These are phyloP conservation scores for Pseudogymnoascus sp. DNA, from an alignment of 2,329 filamentous ascomycete species.

Conservation along the genomic window DNA sequence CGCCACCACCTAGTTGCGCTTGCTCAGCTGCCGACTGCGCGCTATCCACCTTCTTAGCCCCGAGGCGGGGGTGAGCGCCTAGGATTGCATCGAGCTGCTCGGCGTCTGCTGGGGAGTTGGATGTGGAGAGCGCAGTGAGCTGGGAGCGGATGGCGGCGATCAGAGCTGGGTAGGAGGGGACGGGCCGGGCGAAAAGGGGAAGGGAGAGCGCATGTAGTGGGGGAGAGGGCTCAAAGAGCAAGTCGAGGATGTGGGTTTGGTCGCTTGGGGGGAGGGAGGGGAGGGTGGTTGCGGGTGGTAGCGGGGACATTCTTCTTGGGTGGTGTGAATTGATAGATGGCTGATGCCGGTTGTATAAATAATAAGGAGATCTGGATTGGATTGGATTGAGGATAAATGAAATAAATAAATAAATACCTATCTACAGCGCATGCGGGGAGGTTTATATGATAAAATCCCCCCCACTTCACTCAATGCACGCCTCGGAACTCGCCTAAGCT, in stretches of 20 bases:
- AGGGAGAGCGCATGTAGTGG: constrained; percentile 65
- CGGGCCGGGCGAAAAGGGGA: constrained; percentile 49
- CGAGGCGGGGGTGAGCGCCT: constrained; percentile 73
- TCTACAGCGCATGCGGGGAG: neutral
- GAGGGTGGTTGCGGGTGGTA: neutral
- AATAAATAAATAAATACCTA: neutral
- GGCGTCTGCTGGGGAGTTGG: constrained; percentile 40
- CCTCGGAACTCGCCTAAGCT: constrained; percentile 6
- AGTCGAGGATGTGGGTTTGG: constrained; percentile 44
- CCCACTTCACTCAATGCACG: constrained; percentile 2
- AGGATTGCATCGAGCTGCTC: constrained; percentile 62
- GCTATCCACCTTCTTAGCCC: constrained; percentile 73
- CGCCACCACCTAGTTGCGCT: constrained; percentile 57
- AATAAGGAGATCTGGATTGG: neutral
- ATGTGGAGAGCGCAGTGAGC: constrained; percentile 50
- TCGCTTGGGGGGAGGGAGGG: neutral
- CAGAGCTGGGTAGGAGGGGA: constrained; percentile 59
- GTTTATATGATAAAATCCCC: constrained; percentile 5
- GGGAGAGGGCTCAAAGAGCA: constrained; percentile 74
- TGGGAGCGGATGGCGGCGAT: constrained; percentile 57
- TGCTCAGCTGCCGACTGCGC: constrained; percentile 75
- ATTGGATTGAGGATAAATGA: neutral
- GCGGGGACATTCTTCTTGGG: neutral
- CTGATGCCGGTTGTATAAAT: neutral
- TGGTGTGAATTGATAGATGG: neutral